Conservation (phyloP, 768 basidiomycete species). For the Rhodotorula graminis region DNA sequence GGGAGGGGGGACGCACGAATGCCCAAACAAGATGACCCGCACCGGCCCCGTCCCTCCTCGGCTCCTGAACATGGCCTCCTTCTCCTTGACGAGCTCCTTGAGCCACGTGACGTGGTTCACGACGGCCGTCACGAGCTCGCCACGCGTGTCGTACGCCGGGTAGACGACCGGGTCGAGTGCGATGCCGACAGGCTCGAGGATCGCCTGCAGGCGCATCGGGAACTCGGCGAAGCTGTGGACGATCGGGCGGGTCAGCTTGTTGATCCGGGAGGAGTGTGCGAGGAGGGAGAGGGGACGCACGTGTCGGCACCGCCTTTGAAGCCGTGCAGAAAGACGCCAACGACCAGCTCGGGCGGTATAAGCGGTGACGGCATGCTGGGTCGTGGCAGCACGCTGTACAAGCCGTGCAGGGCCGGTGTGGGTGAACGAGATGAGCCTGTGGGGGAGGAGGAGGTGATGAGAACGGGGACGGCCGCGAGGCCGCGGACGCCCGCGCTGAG, state of each 20-base stretch:
- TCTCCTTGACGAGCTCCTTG: conserved; percentile 11
- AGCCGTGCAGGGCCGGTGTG: too few species aligned
- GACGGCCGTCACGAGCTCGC: conserved; percentile 29
- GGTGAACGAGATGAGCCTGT: too few species aligned
- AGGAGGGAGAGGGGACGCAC: background rate
- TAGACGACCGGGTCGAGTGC: conserved; percentile 28
- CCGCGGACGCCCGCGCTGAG: too few species aligned
- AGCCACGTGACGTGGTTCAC: conserved; percentile 31
- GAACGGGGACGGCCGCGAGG: too few species aligned
- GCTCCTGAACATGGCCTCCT: conserved; percentile 5
- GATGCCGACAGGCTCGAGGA: conserved; percentile 6
- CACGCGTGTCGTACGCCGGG: conserved; percentile 36
- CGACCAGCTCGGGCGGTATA: conserved; percentile 9
- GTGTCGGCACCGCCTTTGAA: conserved; percentile 39
- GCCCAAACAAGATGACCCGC: conserved; percentile 24
- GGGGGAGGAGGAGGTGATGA: too few species aligned
- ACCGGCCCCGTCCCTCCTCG: conserved; percentile 23
- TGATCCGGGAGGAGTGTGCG: too few species aligned
- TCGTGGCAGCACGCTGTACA: too few species aligned
- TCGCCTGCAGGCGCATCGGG: conserved; percentile 17
- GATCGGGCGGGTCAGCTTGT: too few species aligned
- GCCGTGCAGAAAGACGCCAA: conserved; percentile 31
- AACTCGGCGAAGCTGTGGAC: conserved; percentile 28
- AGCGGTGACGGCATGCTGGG: background rate
- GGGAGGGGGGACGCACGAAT: conserved; percentile 22